These are phyloP conservation scores for Annulohypoxylon stygium DNA, from an alignment of 495 filamentous ascomycete species.

Conservation along the genomic window DNA sequence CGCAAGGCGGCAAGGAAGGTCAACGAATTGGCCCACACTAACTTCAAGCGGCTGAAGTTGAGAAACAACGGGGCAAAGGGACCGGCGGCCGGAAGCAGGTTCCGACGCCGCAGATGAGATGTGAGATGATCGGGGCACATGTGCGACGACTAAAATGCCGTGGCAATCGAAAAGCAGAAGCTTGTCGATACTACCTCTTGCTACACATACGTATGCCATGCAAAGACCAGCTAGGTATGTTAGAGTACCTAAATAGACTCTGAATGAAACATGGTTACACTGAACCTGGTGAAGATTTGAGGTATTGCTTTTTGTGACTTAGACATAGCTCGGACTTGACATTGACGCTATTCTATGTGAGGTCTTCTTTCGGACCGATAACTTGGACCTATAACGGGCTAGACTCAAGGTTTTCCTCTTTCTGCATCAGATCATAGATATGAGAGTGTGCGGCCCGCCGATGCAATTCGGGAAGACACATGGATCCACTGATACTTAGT, in stretches of 20 bases:
- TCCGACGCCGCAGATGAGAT: constrained; percentile 52
- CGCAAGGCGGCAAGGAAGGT: constrained; percentile 75
- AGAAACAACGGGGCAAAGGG: constrained; percentile 70
- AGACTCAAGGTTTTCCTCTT: background rate
- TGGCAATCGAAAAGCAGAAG: background rate
- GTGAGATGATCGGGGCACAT: too few species aligned
- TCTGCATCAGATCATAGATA: background rate
- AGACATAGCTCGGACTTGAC: background rate
- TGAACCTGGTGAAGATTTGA: background rate
- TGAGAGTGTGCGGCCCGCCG: background rate
- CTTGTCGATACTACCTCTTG: background rate
- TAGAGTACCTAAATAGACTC: background rate
- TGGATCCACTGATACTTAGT: too few species aligned
- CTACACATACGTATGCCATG: background rate
- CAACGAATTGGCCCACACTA: constrained; percentile 80
- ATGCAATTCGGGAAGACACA: background rate
- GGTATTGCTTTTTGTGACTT: background rate
- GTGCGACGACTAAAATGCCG: background rate
- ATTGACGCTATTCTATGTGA: background rate
- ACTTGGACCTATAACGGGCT: background rate
- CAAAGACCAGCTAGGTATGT: background rate
- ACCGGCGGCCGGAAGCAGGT: constrained; percentile 62
- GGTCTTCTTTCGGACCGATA: background rate
- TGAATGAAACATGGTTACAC: background rate
- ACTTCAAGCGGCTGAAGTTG: constrained; percentile 87